A percentile compares a stretch with the other conserved stretches of the same genome.
phyloP scores from a whole-genome alignment of 176 grass and related monocot genomes.

The Typha latifolia region DNA sequence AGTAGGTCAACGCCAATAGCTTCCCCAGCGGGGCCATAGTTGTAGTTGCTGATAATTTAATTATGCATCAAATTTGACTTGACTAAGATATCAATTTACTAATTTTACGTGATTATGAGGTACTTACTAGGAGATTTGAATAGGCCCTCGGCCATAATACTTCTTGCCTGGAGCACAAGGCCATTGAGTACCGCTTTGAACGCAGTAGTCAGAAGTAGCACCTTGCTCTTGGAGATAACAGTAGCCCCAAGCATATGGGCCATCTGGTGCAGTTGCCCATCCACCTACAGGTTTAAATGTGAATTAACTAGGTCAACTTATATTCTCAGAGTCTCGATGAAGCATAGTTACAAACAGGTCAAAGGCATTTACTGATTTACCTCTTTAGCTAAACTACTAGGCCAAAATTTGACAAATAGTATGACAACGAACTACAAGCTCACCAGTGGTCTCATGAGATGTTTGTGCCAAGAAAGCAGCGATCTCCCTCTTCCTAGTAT shows the following conservation, averaged over 20 bases:
- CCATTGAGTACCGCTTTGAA: slow-evolving; percentile 10
- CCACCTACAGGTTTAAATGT: neutral
- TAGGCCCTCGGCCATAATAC: slow-evolving; percentile 27
- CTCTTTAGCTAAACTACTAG: no score
- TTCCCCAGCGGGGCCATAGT: slow-evolving; percentile 44
- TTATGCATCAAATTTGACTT: no score
- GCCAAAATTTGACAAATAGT: no score
- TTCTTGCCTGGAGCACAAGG: slow-evolving; percentile 27
- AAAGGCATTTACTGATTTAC: no score
- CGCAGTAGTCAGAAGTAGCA: slow-evolving; percentile 12
- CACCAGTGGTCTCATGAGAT: neutral
- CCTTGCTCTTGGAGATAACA: slow-evolving; percentile 6
- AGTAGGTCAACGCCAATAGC: slow-evolving; percentile 37
- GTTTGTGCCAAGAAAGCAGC: neutral
- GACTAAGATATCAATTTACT: no score
- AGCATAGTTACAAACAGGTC: no score
- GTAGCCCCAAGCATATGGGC: neutral
- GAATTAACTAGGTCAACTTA: neutral
- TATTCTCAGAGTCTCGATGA: no score
- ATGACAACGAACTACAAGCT: neutral
- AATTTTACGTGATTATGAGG: no score
- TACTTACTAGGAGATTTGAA: slow-evolving; percentile 29
- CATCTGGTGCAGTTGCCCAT: neutral
- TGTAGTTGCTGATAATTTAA: slow-evolving; percentile 36
- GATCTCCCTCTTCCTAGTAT: slow-evolving; percentile 1